Base-by-base conservation (phyloP, 2,329 filamentous ascomycete species). In the Macrophomina phaseolina region DNA sequence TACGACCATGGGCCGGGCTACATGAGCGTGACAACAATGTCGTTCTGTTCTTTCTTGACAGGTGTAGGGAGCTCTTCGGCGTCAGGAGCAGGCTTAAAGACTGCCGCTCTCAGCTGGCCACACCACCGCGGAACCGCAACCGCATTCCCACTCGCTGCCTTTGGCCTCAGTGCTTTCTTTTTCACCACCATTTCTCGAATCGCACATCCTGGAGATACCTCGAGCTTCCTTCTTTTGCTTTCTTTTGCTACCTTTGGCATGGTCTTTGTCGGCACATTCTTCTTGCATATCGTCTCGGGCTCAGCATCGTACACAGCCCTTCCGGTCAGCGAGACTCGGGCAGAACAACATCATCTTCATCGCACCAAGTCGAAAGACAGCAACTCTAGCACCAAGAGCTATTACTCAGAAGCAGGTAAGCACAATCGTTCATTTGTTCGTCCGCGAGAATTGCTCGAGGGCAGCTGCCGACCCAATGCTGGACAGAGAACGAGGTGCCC, bases 111-210 rank as follows among this genome's bases (percentile, higher is more conserved):
- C 70, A 97, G 97, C 79, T 97, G 94, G 88, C 94, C 94, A 12
- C 87, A 90, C 67, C 91, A 97, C 76, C 88, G 95, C 70, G 95
- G 95, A 65, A 97, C 94, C 3, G 95, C 95, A 5, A 98, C 95
- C 5, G 94, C 94, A 1, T 95, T 98, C 73, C 94, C 95, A 5
- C 81, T 98, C 66, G 92, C 95, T 66, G 94, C 92, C 3, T 98
- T 98, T 75, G 95, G 95, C 3, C 81, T 99, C 67, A 97, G 94
- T 76, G 95, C 95, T 65, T 95, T 99, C 80, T 97, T 98, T 82
- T 99, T 97, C 81, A 94, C 95, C 0, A 85, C 90, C 2, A 80
- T 96, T 40, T 92, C 93, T 28, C 87, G 88, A 18, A 75, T 96
- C 55, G 82, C 92, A 48, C 94, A 97, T 75, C 91, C 92, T 2